These are phyloP conservation scores for Blastobotrys raffinosifermentans DNA, from an alignment of 1,139 yeast species.

Conservation along the genomic window DNA sequence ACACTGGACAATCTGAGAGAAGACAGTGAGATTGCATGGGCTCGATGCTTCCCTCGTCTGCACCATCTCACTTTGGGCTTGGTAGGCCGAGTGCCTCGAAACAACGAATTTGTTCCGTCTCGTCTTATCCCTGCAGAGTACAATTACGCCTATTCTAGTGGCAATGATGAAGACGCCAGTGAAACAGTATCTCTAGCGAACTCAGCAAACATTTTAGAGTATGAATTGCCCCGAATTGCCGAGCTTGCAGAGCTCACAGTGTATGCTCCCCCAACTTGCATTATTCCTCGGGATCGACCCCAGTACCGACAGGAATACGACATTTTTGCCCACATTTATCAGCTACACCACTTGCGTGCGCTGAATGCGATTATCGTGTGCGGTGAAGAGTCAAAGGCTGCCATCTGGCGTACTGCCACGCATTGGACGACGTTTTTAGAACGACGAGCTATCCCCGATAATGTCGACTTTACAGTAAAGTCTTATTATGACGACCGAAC, in stretches of 20 bases:
- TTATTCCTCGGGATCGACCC: slow-evolving; percentile 3
- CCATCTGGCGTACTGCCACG: not conserved
- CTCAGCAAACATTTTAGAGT: not conserved
- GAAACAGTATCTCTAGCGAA: slow-evolving; percentile 1
- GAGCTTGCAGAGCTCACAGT: not conserved
- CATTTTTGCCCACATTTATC: slow-evolving; percentile 3
- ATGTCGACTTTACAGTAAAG: slow-evolving; percentile 2
- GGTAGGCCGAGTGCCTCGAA: slow-evolving; percentile 6
- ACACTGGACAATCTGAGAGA: slow-evolving; percentile 10
- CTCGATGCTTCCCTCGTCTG: slow-evolving; percentile 7
- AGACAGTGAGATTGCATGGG: slow-evolving; percentile 6
- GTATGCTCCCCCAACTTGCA: slow-evolving; percentile 4
- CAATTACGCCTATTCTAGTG: no score
- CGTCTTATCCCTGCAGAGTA: slow-evolving; percentile 1
- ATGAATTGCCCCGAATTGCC: not conserved
- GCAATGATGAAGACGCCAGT: not conserved
- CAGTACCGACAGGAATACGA: slow-evolving; percentile 2
- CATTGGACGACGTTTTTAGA: slow-evolving; percentile 2
- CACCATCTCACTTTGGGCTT: slow-evolving; percentile 6
- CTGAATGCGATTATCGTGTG: slow-evolving; percentile 5
- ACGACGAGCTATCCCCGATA: not conserved
- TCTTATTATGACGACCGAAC: slow-evolving; percentile 1
- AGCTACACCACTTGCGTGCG: slow-evolving; percentile 1
- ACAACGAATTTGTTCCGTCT: slow-evolving; percentile 4
- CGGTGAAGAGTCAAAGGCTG: slow-evolving; percentile 1